Percentiles rank a stretch among this genome's conserved stretches.
Conservation (phyloP, 441 rosid species). For the Isatis lusitanica region DNA sequence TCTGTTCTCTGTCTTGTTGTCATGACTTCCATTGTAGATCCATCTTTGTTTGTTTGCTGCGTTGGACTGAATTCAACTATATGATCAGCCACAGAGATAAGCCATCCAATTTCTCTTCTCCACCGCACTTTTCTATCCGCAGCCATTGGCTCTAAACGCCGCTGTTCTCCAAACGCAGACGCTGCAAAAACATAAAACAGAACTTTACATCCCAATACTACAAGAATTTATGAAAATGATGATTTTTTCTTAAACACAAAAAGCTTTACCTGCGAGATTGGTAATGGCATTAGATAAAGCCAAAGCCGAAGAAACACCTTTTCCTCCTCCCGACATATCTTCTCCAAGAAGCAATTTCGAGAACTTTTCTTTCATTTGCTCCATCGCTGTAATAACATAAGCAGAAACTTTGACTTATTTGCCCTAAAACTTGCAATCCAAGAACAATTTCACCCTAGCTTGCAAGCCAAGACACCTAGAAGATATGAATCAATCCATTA, state of each 20-base stretch:
- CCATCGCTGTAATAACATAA: constrained; percentile 54
- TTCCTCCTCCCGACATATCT: constrained; percentile 98
- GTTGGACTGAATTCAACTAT: constrained; percentile 85
- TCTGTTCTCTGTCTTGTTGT: constrained; percentile 71
- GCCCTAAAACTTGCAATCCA: background rate
- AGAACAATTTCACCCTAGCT: background rate
- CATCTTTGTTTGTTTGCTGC: constrained; percentile 74
- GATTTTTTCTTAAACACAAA: background rate
- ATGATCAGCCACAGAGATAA: constrained; percentile 73
- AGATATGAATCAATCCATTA: background rate
- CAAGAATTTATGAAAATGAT: background rate
- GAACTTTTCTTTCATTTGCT: constrained; percentile 82
- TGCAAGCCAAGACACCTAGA: background rate
- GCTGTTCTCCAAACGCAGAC: constrained; percentile 83
- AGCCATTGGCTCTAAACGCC: constrained; percentile 78
- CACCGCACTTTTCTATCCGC: constrained; percentile 70
- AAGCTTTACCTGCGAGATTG: constrained; percentile 66
- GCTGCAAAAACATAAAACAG: constrained; percentile 41
- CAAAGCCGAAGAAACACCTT: constrained; percentile 92
- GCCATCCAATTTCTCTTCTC: constrained; percentile 84
- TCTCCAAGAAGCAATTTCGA: constrained; percentile 84
- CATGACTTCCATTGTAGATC: constrained; percentile 89
- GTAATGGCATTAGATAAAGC: constrained; percentile 90
- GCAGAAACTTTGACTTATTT: background rate
- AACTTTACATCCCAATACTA: background rate